Evolutionary conservation across 2,329 filamentous ascomycete genomes (phyloP), one percentile per base, ranked within the genome.

Genomic region (Cladosporium sp.): DNA sequence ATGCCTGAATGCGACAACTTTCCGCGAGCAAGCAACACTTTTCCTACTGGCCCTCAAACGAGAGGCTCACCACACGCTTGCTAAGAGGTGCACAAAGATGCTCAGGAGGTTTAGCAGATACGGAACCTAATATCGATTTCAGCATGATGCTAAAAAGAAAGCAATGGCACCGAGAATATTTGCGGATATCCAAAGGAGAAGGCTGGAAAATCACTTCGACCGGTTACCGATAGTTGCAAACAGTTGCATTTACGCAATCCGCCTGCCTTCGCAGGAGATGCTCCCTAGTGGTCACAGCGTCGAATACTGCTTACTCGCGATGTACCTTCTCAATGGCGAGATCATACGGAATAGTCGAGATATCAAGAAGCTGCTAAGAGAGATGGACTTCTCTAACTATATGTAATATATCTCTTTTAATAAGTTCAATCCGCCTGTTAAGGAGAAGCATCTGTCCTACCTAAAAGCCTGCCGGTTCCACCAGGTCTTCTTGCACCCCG

Each of bases 381-480:
- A 12, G 2, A 36, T n/a, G 27, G 18, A 22, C 11, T 1, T 41
- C 27, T 15, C 19, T 12, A 32, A 36, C 1, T 53, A 47, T 19
- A 34, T 53, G 15, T 17, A 53, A 9, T 7, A 36, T 4, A 50
- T 50, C 7, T 41, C 51, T 2, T 45, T 50, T 18, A 20, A 41
- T 18, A 41, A 39, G 9, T 45, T 50, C 13, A 17, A 47, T 27
- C 51, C 51, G 2, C 51, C 51, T 4, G 40, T 45, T 13, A 7
- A 12, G 4, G 3, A 7, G 12, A 45, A 30, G 17, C 3, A 50
- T 18, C 34, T 50, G 15, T 22, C 45, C 1, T 50, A 38, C 18
- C 19, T 53, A 34, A 50, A 53, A 22, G 17, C 29, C 11, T 53
- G 51, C 32, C 51, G 51, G 4, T 22, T 50, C 8, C 22, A 18